These are phyloP conservation scores for Penicillium sp. DNA, from an alignment of 2,329 filamentous ascomycete species.

Conservation along the genomic window DNA sequence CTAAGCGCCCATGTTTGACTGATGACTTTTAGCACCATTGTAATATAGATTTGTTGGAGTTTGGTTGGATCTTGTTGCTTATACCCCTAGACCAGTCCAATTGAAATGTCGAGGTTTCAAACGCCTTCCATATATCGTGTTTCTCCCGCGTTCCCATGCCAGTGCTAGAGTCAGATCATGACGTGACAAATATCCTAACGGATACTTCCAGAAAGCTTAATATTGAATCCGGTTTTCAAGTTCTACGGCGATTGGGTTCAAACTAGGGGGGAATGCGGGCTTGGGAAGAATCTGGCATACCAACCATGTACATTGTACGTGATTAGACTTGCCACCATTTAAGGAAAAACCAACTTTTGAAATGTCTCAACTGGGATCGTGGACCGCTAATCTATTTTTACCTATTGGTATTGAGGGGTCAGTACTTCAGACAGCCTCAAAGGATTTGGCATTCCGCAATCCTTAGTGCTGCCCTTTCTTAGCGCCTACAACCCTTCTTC, in stretches of 20 bases:
- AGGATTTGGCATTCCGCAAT: background rate
- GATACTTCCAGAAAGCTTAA: background rate
- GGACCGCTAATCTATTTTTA: background rate
- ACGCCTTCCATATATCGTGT: background rate
- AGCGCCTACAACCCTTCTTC: background rate
- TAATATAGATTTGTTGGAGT: slow-evolving; percentile 16
- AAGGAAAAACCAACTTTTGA: background rate
- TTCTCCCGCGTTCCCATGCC: background rate
- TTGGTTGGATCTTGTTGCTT: slow-evolving; percentile 9
- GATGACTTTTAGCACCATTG: slow-evolving; percentile 1
- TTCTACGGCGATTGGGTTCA: background rate
- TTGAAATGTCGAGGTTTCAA: background rate
- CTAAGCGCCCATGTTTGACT: slow-evolving; percentile 16
- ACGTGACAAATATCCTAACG: background rate
- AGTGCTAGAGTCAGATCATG: background rate
- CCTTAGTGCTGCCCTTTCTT: background rate
- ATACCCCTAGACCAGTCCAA: slow-evolving; percentile 21
- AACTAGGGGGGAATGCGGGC: slow-evolving; percentile 12
- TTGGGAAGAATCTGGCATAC: slow-evolving; percentile 14
- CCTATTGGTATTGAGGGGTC: too few relatives aligned
- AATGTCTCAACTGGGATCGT: background rate
- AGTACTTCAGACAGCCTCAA: background rate
- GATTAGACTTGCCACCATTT: background rate
- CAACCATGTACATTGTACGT: background rate
- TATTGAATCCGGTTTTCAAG: background rate